Evolutionary conservation across 768 basidiomycete species (phyloP), one percentile per base, ranked within the genome.

Genomic region (Mycena sanguinolenta): DNA sequence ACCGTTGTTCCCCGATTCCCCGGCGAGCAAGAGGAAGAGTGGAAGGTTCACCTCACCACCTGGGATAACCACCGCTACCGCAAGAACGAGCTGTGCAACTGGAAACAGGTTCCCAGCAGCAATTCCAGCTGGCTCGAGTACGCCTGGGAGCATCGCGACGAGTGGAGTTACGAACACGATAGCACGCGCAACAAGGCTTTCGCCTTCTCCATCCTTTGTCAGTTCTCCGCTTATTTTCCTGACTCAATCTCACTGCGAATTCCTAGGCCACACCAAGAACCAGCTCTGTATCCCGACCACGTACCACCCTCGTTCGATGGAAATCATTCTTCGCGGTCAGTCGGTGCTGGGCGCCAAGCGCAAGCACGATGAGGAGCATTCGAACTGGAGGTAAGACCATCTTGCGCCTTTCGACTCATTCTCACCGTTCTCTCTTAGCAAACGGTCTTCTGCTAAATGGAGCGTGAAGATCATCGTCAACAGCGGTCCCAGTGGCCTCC

Each of bases 231-330:
- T 57, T 32, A 4, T 14, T 17, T 25, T 19, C 21, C 3, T 19
- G n/a, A 38, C 12, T 34, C 16, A 27, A 5, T 58, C 53, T 55
- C 23, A 57, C 30, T 66, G 23, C n/a, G 1, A 39, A 12, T 66
- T 10, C 9, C 12, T 12, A 72, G 71, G 71, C 58, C 66, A 64
- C 34, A 72, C 71, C 7, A 72, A 55, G 62, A 67, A 72, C 57
- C 49, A 55, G 23, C 71, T 72, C 57, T 53, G 52, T 14, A 58
- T 72, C 42, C 71, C 71, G 8, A 69, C 67, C 32, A 28, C 12
- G 16, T 72, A 64, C 50, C 61, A 53, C n/a, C 57, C 58, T 8
- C 44, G 54, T 1, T 46, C 39, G 34, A 50, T 69, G 49, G 71
- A 69, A 25, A 69, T 72, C 49, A 69, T 34, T 16, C 57, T 69